Conservation (phyloP, 257 asterid genomes). For the Solanum bukasovii region DNA sequence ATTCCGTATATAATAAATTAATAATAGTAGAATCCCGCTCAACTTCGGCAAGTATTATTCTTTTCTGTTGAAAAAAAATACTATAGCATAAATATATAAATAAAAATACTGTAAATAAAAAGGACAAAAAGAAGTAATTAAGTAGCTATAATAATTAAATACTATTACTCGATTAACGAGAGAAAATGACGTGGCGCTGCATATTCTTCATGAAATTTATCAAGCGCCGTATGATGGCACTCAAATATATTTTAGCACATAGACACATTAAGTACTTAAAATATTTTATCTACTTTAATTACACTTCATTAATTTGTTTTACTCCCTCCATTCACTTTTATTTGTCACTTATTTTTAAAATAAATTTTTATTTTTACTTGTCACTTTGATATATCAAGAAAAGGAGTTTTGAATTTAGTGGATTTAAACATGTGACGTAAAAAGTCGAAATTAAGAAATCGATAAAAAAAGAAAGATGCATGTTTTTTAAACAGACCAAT, state of each 20-base stretch:
- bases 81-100: not conserved
- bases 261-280: not conserved
- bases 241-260: not conserved
- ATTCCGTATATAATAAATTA: too few relatives aligned
- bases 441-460: too few relatives aligned
- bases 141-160: not conserved
- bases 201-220: not conserved
- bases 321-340: too few relatives aligned
- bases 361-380: too few relatives aligned
- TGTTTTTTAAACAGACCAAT: too few relatives aligned
- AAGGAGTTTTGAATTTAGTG: too few relatives aligned
- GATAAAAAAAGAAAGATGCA: too few relatives aligned
- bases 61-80: not conserved
- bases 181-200: not conserved
- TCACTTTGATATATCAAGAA: too few relatives aligned
- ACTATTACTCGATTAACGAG: not conserved
- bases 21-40: not conserved
- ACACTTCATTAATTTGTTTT: not conserved
- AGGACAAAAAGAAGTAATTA: not conserved
- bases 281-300: not conserved
- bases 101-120: not conserved
- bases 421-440: too few relatives aligned
- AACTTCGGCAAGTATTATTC: not conserved
- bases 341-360: too few relatives aligned
- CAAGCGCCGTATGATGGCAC: not conserved